Evolutionary conservation across 495 filamentous ascomycete genomes (phyloP).

Genomic region (Umbilicaria muhlenbergii): DNA sequence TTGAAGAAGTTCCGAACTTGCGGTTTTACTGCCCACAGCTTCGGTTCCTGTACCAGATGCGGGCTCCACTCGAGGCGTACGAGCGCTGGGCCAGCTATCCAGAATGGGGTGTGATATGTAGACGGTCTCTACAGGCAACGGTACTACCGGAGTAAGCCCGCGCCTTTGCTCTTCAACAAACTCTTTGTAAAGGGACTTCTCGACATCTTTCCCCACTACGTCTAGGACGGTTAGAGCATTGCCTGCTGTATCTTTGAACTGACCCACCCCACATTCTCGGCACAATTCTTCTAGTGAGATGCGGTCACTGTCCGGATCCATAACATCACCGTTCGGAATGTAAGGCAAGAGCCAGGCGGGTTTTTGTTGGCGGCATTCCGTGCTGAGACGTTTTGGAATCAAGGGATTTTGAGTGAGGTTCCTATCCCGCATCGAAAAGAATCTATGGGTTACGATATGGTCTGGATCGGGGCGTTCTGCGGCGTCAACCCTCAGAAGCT

Average conservation of each 20-base stretch:
- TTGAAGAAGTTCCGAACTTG: no score
- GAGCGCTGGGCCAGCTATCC: neutral
- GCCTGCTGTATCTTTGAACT: constrained; percentile 3
- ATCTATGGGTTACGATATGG: constrained; percentile 65
- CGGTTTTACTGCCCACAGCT: no score
- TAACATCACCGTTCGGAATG: constrained; percentile 30
- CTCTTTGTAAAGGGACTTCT: constrained; percentile 41
- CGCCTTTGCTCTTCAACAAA: constrained; percentile 55
- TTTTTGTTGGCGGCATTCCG: constrained; percentile 23
- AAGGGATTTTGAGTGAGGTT: constrained; percentile 9
- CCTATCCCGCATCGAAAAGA: constrained; percentile 52
- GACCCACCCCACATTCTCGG: constrained; percentile 33
- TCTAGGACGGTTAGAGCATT: neutral
- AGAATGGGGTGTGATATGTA: constrained; percentile 30
- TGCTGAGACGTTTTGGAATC: constrained; percentile 32
- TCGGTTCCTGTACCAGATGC: neutral
- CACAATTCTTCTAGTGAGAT: constrained; percentile 33
- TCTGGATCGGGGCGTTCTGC: constrained; percentile 62
- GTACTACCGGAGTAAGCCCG: constrained; percentile 52
- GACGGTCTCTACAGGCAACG: constrained; percentile 49
- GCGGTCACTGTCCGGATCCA: constrained; percentile 26
- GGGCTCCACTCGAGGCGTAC: neutral
- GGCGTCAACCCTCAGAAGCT: constrained; percentile 57
- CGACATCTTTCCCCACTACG: constrained; percentile 15
- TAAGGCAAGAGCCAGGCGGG: constrained; percentile 28